Conservation (phyloP, 331 rosid genomes). For the Rosa hybrid region DNA sequence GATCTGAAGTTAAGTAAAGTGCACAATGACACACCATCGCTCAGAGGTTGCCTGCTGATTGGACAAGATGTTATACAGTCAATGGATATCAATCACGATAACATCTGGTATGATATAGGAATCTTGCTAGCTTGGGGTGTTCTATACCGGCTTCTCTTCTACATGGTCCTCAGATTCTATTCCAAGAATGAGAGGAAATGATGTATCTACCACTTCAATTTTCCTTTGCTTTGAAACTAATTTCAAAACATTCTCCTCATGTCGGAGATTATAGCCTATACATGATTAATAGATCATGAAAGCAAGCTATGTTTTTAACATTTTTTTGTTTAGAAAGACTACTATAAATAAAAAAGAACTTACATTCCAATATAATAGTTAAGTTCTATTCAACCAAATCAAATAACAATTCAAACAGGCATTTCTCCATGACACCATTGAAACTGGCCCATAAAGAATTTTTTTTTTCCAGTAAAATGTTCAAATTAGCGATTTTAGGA, state of each 20-base stretch:
- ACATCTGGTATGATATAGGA: constrained; percentile 52
- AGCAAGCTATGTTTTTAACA: constrained; percentile 2
- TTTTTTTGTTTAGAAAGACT: constrained; percentile 3
- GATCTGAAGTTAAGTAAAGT: constrained; percentile 30
- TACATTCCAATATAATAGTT: neutral
- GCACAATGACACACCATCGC: constrained; percentile 23
- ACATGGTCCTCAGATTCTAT: constrained; percentile 81
- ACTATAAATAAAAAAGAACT: neutral
- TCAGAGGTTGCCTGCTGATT: constrained; percentile 36
- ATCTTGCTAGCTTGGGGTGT: constrained; percentile 92
- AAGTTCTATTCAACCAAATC: neutral
- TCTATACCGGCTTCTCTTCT: constrained; percentile 74
- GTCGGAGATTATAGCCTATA: neutral
- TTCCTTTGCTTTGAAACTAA: neutral
- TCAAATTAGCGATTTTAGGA: neutral
- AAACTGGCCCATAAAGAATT: neutral
- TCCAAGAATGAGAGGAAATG: constrained; percentile 83
- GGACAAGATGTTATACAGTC: constrained; percentile 66
- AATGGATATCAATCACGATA: constrained; percentile 51
- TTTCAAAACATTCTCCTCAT: neutral
- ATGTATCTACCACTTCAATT: constrained; percentile 8
- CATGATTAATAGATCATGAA: too few species aligned
- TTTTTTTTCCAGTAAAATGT: neutral
- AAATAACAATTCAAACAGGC: too few species aligned
- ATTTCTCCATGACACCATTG: too few species aligned